Evolutionary conservation across 2,329 filamentous ascomycete genomes (phyloP).

Genomic region (Blastomyces silverae): DNA sequence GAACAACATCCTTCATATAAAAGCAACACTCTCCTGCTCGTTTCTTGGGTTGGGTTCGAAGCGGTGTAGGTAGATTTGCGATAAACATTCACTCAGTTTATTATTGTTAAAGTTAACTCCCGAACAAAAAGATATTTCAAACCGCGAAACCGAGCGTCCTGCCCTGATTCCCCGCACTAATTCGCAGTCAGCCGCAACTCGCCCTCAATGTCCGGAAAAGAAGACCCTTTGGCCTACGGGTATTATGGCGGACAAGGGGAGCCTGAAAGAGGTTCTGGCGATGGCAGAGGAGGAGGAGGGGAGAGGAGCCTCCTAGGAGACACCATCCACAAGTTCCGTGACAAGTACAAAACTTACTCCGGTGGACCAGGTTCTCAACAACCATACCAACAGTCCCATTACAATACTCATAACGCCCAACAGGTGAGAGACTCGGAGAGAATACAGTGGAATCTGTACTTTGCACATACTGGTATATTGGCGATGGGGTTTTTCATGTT

Average conservation of each 20-base stretch:
- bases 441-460: not conserved
- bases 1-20: not conserved
- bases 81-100: not conserved
- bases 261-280: conserved; percentile 25
- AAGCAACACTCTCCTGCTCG: not conserved
- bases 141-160: not conserved
- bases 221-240: conserved; percentile 52
- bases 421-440: conserved; percentile 8
- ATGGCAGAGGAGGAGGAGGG: conserved; percentile 29
- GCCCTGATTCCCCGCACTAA: conserved; percentile 1
- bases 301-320: conserved; percentile 48
- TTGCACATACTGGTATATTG: not conserved
- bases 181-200: not conserved
- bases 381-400: conserved; percentile 16
- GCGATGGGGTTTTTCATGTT: not conserved
- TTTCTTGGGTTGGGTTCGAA: not conserved
- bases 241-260: conserved; percentile 41
- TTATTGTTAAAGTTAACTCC: not conserved
- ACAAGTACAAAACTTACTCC: conserved; percentile 31
- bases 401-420: conserved; percentile 13
- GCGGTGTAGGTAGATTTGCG: not conserved
- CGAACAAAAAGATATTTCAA: not conserved
- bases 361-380: conserved; percentile 13
- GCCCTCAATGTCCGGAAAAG: conserved; percentile 33
- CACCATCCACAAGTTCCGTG: conserved; percentile 45